phyloP scores from a whole-genome alignment of 2,329 filamentous ascomycete species.

The Botrytis deweyae region DNA sequence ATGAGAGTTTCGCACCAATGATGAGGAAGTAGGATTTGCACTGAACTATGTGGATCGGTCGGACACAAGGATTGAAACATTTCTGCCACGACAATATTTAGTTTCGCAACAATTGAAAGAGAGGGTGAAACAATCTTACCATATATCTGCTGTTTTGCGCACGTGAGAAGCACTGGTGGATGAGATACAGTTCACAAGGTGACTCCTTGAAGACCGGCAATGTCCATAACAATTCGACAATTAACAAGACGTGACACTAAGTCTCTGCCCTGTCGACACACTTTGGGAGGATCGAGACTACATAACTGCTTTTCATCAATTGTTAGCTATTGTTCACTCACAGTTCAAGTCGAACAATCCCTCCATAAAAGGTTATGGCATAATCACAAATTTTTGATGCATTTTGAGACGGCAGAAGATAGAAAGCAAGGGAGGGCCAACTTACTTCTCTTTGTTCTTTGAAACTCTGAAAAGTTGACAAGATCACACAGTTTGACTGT shows the following conservation, averaged over 20 bases:
- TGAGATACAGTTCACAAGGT: background rate
- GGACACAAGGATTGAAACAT: background rate
- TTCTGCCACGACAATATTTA: background rate
- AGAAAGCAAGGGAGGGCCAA: background rate
- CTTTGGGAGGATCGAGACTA: background rate
- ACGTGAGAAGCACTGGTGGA: background rate
- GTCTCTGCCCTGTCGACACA: background rate
- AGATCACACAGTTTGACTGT: background rate
- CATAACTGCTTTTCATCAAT: background rate
- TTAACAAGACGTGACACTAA: background rate
- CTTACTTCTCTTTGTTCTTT: background rate
- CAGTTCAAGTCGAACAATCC: background rate
- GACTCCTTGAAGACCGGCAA: background rate
- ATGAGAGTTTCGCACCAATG: background rate
- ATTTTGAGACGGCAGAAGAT: background rate
- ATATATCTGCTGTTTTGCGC: background rate
- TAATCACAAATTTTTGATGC: background rate
- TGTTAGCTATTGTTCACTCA: background rate
- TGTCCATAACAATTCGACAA: background rate
- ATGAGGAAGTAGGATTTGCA: background rate
- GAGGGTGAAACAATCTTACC: background rate
- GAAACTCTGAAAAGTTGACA: background rate
- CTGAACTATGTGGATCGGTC: background rate
- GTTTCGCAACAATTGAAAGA: background rate
- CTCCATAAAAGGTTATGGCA: background rate